Percentiles rank a stretch among this genome's conserved stretches.
These are phyloP conservation scores for Avicennia marina DNA, from an alignment of 257 asterid genomes.

Conservation along the genomic window DNA sequence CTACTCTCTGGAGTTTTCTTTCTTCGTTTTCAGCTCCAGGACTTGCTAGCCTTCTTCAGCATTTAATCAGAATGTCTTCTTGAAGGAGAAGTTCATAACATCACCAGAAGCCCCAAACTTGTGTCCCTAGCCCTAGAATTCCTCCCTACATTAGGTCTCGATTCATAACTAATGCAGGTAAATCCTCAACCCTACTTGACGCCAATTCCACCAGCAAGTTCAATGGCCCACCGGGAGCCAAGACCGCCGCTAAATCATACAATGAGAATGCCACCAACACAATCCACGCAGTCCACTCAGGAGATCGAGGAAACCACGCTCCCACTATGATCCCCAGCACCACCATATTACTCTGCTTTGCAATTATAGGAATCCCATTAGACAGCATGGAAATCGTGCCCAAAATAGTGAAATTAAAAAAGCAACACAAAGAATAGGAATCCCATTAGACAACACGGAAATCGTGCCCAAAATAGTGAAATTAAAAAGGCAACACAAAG, in stretches of 20 bases:
- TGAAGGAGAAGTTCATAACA: no score
- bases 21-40: no score
- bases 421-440: constrained; percentile 40
- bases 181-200: constrained; percentile 84
- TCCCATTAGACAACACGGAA: constrained; percentile 79
- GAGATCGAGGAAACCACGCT: constrained; percentile 93
- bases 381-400: constrained; percentile 84
- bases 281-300: constrained; percentile 97
- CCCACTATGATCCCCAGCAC: constrained; percentile 91
- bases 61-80: no score
- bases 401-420: constrained; percentile 79
- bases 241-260: constrained; percentile 97
- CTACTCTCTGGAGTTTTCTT: no score
- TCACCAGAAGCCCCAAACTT: no score
- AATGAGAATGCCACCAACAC: constrained; percentile 91
- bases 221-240: constrained; percentile 91
- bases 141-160: constrained; percentile 77
- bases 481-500: constrained; percentile 55
- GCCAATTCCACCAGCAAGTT: constrained; percentile 96
- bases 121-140: no score
- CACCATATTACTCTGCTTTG: constrained; percentile 76
- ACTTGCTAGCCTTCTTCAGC: no score
- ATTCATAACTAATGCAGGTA: constrained; percentile 99
- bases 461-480: constrained; percentile 78
- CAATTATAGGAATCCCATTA: constrained; percentile 58